Conservation (phyloP, 345 rosid species). For the Eucalyptus leucophloia region DNA sequence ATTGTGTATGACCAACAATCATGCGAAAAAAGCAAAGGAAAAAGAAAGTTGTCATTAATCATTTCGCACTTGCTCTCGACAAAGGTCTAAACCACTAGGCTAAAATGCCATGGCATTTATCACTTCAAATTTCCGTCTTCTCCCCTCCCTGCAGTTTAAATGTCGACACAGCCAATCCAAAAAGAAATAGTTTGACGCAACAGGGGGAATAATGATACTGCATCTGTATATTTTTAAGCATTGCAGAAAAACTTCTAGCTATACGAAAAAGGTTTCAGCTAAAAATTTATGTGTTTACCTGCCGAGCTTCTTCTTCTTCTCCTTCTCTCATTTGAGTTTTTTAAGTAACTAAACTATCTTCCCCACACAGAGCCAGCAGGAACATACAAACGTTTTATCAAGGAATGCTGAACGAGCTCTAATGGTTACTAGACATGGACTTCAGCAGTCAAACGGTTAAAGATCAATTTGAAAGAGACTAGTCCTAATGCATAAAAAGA, state of each 20-base stretch:
- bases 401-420: background rate
- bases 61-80: background rate
- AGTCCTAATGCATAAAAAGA: background rate
- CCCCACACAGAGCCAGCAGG: background rate
- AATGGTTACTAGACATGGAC: background rate
- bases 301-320: background rate
- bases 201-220: background rate
- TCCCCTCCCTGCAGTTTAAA: background rate
- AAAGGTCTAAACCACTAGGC: background rate
- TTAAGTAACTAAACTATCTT: background rate
- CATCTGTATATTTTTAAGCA: background rate
- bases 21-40: background rate
- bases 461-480: background rate
- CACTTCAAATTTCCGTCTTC: background rate
- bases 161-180: background rate
- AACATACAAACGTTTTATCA: background rate
- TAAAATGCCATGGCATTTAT: background rate
- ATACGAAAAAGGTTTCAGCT: background rate
- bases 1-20: background rate
- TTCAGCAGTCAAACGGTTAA: background rate
- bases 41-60: background rate
- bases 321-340: background rate
- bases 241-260: background rate
- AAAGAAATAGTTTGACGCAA: background rate
- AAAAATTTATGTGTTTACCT: background rate